Evolutionary conservation across 306 rosid genomes (phyloP), one percentile per base, ranked within the genome.

Genomic region (Prunus persica): DNA sequence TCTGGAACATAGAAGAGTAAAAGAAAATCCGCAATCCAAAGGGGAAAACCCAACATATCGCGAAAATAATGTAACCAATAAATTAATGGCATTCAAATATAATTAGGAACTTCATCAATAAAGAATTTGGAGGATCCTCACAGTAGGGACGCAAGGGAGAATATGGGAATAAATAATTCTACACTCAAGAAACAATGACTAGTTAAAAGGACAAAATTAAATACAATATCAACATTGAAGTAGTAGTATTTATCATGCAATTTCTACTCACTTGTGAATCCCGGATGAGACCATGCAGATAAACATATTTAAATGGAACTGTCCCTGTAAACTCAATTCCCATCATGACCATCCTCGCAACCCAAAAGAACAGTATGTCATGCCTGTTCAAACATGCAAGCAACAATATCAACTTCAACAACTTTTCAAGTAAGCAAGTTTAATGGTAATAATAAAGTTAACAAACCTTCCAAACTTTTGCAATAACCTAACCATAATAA

Each of bases 331-430:
- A 90, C 77, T 94, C 97, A 73, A 94, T 90, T 82, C 98, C 98
- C 98, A 94, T 82, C 98, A 94, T 94, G 74, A 91, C 93, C 98
- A 94, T 94, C 83, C 98, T 90, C 65, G 97, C 98, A 78, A 94
- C 98, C 98, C 98, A 94, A 78, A 94, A 94, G 90, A 94, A 94
- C 83, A 94, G 73, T 80, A 94, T 94, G 83, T 94, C 97, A 77
- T 94, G 98, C 91, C 98, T 94, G 92, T 69, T 76, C 82, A 79
- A 65, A 76, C 54, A 82, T 75, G 63, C 57, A 76, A 71, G 79
- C 19, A 75, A 79, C 12, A 24, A 22, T 58, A 72, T 80, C 38
- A 76, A 54, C 49, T 62, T 62, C 50, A 10, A 28, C 63, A 77
- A 43, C 34, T 38, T 46, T 50, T 28, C 58, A 43, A 6, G 4